A percentile compares a stretch with the other conserved stretches of the same genome.
These are phyloP conservation scores for Colletotrichum chrysophilum DNA, from an alignment of 2,329 filamentous ascomycete genomes.

Conservation along the genomic window DNA sequence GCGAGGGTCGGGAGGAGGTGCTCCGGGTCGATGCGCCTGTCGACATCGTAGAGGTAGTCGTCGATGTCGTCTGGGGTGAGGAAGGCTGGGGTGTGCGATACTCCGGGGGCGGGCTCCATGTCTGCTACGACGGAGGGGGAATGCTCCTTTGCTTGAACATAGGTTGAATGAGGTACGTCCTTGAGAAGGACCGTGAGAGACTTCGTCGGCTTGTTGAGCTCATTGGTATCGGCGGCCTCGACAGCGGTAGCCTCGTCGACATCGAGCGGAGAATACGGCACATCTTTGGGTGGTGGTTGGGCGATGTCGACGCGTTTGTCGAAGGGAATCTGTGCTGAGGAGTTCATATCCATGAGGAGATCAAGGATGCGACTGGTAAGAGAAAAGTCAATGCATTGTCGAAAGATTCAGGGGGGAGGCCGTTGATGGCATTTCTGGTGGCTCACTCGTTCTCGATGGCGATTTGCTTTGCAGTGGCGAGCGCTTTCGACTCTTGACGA, in stretches of 20 bases:
- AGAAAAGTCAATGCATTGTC: not conserved
- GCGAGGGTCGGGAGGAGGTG: conserved; percentile 55
- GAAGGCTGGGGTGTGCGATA: conserved; percentile 67
- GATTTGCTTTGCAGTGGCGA: conserved; percentile 80
- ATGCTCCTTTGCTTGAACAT: conserved; percentile 62
- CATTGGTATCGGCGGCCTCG: conserved; percentile 30
- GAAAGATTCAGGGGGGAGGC: not conserved
- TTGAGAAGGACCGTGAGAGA: conserved; percentile 55
- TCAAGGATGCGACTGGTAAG: conserved; percentile 80
- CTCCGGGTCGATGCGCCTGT: conserved; percentile 53
- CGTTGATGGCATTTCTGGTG: conserved; percentile 20
- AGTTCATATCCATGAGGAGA: conserved; percentile 88
- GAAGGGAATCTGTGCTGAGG: conserved; percentile 76
- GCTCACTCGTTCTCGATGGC: conserved; percentile 92
- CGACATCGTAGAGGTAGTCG: conserved; percentile 73
- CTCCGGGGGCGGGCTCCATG: conserved; percentile 54
- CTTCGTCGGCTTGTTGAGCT: conserved; percentile 52
- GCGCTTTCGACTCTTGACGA: conserved; percentile 79
- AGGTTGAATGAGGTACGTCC: conserved; percentile 57
- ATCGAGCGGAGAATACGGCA: conserved; percentile 35
- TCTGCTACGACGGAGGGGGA: conserved; percentile 63
- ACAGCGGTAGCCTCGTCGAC: conserved; percentile 28
- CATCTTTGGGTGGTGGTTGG: conserved; percentile 48
- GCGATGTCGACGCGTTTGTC: conserved; percentile 77
- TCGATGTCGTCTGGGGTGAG: conserved; percentile 74